Evolutionary conservation across 179 eudicot genomes (phyloP).

Genomic region (Gypsophila paniculata): DNA sequence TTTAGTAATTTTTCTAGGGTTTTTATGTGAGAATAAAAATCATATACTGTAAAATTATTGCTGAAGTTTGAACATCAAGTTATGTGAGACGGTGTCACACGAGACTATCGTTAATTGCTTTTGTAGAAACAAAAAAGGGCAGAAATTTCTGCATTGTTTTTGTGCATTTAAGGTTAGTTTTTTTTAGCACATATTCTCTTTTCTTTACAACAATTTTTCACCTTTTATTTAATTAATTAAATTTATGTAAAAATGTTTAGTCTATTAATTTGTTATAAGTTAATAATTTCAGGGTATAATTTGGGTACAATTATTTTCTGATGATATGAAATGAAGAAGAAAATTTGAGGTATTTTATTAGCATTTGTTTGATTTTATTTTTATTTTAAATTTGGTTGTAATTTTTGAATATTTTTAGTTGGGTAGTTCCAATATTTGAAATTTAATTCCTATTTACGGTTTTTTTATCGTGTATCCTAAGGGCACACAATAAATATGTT

Average conservation of each 20-base stretch:
- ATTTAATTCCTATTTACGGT: no score
- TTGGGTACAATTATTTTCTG: background rate
- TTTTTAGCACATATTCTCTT: constrained; percentile 24
- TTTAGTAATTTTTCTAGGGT: background rate
- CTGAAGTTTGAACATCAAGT: constrained; percentile 33
- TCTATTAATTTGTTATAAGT: background rate
- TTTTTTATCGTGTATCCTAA: no score
- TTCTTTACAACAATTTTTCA: background rate
- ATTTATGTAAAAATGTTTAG: background rate
- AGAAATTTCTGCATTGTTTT: constrained; percentile 25
- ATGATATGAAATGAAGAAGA: background rate
- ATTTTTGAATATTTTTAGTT: no score
- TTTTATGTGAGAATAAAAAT: background rate
- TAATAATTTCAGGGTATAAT: background rate
- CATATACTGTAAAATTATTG: background rate
- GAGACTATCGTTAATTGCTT: constrained; percentile 26
- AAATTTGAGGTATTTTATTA: constrained; percentile 34
- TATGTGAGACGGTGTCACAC: background rate
- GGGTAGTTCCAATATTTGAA: constrained; percentile 33
- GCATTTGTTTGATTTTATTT: no score
- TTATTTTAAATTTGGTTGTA: no score
- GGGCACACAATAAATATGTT: no score
- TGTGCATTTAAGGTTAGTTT: constrained; percentile 46
- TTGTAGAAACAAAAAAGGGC: constrained; percentile 21
- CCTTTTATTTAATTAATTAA: background rate